Base-by-base conservation (phyloP, 1,139 yeast species). In the Kodamaea derodonti region DNA sequence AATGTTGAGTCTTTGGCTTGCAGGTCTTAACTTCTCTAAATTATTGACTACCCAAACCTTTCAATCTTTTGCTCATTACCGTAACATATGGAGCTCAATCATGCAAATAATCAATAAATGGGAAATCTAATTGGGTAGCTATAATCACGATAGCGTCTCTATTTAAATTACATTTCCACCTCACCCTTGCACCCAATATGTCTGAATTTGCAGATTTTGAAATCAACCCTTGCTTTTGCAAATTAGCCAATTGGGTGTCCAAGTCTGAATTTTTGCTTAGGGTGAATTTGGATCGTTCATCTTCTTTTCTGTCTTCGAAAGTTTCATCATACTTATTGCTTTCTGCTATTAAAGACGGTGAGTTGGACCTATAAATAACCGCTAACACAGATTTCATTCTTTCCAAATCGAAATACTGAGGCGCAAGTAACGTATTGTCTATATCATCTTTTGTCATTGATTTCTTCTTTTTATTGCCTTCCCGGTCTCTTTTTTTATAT, bases 361-460 rank as follows among this genome's bases (percentile, higher is more conserved):
- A 55, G 39, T 65, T 65, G 29, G 60, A 65, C 39, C 73, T 45
- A 45, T 73, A 74, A 10, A 83, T 71, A 1, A 84, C 77, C 20
- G 79, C 75, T 24, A 80, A 54, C 22, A 83, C 81, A 1, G 90
- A 87, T 43, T 80, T 57, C 59, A 81, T 58, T 36, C 92, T 63
- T 49, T 83, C 92, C 35, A 81, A 58, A 36, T 82, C 88, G 49
- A 82, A 83, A 31, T 72, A 65, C 17, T 75, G 73, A 1, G 87
- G 80, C 9, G 80, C 75, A 23, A 80, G 62, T 16, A 80, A 57
- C 20, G 80, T 61, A 4, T 76, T 62, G 37, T 75, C 80, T 14
- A 80, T 62, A 36, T 69, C 77, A 43, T 60, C 54, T 53, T 65
- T 59, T 47, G 71, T 39, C 65, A 67, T 33, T 66, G 66, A 46